Conservation (phyloP, 495 filamentous ascomycete species). For the Penicillium desertorum region DNA sequence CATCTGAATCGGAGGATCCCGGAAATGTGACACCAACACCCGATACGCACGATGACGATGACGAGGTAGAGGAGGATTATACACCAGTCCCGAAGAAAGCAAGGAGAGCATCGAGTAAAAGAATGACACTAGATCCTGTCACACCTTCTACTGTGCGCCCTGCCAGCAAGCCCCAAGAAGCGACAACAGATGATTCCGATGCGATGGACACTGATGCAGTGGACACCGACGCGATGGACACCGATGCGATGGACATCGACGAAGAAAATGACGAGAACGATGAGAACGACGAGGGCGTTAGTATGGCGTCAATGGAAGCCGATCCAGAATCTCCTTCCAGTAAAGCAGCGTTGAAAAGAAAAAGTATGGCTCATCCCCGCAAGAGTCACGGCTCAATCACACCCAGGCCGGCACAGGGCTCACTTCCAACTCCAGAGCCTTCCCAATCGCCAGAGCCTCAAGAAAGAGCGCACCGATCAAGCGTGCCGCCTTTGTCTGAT, state of each 20-base stretch:
- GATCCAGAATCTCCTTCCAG: constrained; percentile 65
- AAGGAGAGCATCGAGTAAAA: constrained; percentile 51
- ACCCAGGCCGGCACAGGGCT: constrained; percentile 45
- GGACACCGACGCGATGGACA: constrained; percentile 27
- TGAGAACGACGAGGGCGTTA: constrained; percentile 39
- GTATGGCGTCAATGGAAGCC: constrained; percentile 41
- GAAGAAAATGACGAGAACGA: constrained; percentile 40
- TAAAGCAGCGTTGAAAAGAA: constrained; percentile 61
- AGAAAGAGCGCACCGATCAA: constrained; percentile 48
- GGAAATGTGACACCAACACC: constrained; percentile 53
- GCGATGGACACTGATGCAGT: constrained; percentile 25
- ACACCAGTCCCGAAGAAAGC: constrained; percentile 63
- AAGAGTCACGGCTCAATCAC: constrained; percentile 52
- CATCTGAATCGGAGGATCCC: constrained; percentile 64
- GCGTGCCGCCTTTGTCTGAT: constrained; percentile 68
- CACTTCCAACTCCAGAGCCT: constrained; percentile 60
- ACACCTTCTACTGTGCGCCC: constrained; percentile 43
- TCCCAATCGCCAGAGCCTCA: constrained; percentile 53
- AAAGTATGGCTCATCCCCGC: constrained; percentile 61
- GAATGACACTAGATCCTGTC: constrained; percentile 56
- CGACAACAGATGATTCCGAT: constrained; percentile 35
- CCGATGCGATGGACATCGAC: constrained; percentile 12
- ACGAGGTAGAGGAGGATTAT: constrained; percentile 71
- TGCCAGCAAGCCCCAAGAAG: constrained; percentile 37
- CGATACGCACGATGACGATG: constrained; percentile 43